These are phyloP conservation scores for Marasmius tenuissimus DNA, from an alignment of 1,284 basidiomycete species.

Conservation along the genomic window DNA sequence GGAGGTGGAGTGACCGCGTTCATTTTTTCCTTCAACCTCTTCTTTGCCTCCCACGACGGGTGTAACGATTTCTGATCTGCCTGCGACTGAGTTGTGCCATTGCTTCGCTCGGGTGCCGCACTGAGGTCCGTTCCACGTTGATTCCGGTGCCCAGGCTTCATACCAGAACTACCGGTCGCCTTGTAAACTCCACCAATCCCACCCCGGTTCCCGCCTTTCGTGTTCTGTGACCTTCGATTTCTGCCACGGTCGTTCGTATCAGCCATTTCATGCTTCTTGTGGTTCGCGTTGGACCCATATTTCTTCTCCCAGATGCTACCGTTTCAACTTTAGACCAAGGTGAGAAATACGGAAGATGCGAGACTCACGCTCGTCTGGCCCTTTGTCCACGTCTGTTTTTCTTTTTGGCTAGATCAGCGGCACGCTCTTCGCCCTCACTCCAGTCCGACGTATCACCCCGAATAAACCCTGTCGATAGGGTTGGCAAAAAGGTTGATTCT, in stretches of 20 bases:
- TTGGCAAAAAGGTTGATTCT: conserved; percentile 83
- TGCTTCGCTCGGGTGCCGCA: background rate
- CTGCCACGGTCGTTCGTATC: conserved; percentile 18
- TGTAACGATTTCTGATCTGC: conserved; percentile 54
- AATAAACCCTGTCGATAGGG: conserved; percentile 83
- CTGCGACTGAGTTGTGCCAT: conserved; percentile 19
- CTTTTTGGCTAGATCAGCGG: conserved; percentile 54
- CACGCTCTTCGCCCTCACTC: conserved; percentile 65
- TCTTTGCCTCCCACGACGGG: conserved; percentile 93
- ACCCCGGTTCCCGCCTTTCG: background rate
- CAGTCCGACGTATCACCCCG: conserved; percentile 81
- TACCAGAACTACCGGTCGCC: conserved; percentile 13
- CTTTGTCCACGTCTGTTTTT: conserved; percentile 93
- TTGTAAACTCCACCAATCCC: background rate
- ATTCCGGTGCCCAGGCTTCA: background rate
- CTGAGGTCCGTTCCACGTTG: too few species aligned
- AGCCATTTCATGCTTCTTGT: conserved; percentile 70
- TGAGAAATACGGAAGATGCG: conserved; percentile 6
- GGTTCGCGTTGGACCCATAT: conserved; percentile 88
- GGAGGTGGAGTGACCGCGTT: conserved; percentile 51
- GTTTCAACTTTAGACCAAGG: conserved; percentile 7
- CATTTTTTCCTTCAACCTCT: conserved; percentile 68
- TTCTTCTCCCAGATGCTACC: conserved; percentile 96
- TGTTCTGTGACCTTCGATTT: conserved; percentile 12
- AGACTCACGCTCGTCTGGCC: conserved; percentile 85